Evolutionary conservation across 768 basidiomycete species (phyloP).

Genomic region (Leccinum disarticulatum): DNA sequence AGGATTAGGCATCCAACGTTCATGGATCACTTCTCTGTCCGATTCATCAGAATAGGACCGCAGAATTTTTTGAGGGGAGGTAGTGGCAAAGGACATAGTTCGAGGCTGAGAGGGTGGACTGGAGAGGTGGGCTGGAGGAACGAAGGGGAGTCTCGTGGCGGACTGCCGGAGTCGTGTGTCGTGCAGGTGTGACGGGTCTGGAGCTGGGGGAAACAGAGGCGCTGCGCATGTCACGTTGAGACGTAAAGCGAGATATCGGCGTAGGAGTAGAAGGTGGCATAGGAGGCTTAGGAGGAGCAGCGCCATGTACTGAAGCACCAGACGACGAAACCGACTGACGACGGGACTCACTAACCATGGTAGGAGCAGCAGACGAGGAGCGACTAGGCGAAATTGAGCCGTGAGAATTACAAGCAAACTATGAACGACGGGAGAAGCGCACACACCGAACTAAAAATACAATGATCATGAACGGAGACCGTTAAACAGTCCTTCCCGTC

Average conservation of each 20-base stretch:
- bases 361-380: slow-evolving; percentile 29
- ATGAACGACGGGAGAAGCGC: too few species aligned
- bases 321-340: slow-evolving; percentile 34
- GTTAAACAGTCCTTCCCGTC: too few species aligned
- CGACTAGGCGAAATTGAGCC: slow-evolving; percentile 26
- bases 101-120: slow-evolving; percentile 44
- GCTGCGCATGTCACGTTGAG: slow-evolving; percentile 58
- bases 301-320: slow-evolving; percentile 35
- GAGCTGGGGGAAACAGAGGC: slow-evolving; percentile 43
- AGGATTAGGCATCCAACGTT: slow-evolving; percentile 63
- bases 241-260: slow-evolving; percentile 50
- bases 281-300: slow-evolving; percentile 34
- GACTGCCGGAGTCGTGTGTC: slow-evolving; percentile 27
- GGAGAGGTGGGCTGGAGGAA: slow-evolving; percentile 31
- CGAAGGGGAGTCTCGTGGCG: slow-evolving; percentile 33
- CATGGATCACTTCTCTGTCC: slow-evolving; percentile 50
- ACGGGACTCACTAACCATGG: slow-evolving; percentile 21
- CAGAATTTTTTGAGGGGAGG: slow-evolving; percentile 56
- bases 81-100: slow-evolving; percentile 43
- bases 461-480: too few species aligned
- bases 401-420: too few species aligned
- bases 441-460: too few species aligned
- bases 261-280: slow-evolving; percentile 45
- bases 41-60: slow-evolving; percentile 70
- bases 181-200: slow-evolving; percentile 35